A percentile compares a stretch with the other conserved stretches of the same genome.
Evolutionary conservation across 73 alveolate species (phyloP).

Genomic region (Effrenium voratum): DNA sequence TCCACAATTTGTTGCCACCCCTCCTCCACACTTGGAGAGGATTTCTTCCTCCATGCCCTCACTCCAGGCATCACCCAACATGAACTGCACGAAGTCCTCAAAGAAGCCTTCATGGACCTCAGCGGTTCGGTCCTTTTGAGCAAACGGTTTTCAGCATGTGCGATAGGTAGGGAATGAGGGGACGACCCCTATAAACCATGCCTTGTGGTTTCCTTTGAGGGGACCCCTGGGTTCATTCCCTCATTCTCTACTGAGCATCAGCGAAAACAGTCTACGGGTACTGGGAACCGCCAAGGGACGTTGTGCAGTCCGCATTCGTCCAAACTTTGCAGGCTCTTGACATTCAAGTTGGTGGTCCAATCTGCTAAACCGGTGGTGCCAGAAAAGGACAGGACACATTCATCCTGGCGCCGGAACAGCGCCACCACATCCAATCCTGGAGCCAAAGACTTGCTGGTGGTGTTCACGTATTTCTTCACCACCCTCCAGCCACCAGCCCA

Average conservation of each 20-base stretch:
- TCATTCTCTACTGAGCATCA: too few species aligned
- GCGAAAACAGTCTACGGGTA: too few species aligned
- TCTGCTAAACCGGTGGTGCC: constrained; percentile 86
- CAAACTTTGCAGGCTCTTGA: constrained; percentile 35
- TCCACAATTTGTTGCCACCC: too few species aligned
- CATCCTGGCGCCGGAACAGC: constrained; percentile 19
- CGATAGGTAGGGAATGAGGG: too few species aligned
- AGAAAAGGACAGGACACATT: constrained; percentile 52
- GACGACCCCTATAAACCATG: too few species aligned
- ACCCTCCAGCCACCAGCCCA: constrained; percentile 92
- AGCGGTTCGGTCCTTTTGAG: not conserved
- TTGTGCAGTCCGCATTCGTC: constrained; percentile 27
- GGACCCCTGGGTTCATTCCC: too few species aligned
- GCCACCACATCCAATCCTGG: constrained; percentile 72
- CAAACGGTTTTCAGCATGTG: not conserved
- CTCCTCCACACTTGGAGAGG: constrained; percentile 12
- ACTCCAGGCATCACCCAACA: constrained; percentile 71
- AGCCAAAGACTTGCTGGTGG: constrained; percentile 38
- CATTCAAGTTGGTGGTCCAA: constrained; percentile 65
- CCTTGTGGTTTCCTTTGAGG: too few species aligned
- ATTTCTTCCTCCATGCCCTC: constrained; percentile 42
- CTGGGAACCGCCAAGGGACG: too few species aligned
- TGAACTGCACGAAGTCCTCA: constrained; percentile 74
- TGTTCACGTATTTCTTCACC: constrained; percentile 47
- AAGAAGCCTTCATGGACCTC: constrained; percentile 73